Base-by-base conservation (phyloP, 108 stramenopile genomes). In the Discostella stelligeroides region DNA sequence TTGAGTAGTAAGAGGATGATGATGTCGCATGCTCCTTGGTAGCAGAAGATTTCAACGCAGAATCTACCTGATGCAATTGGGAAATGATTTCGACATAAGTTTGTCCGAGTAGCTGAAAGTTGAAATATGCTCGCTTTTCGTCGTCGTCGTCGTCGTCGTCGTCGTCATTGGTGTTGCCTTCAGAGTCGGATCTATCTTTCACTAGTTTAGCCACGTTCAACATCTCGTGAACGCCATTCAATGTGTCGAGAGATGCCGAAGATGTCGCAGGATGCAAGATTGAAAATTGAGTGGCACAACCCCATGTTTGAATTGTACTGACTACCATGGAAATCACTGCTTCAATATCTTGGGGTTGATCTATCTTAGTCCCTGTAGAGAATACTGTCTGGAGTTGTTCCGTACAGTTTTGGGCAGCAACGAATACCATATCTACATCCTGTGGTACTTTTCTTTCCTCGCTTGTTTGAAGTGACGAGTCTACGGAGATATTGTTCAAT, bases 11-110 rank as follows among this genome's bases (percentile, higher is more conserved):
- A 47, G 70, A 27, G 18, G 6, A 61, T 12, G 34, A 9, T 10
- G 39, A 13, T n/a, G 39, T 39, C 2, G 15, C 50, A 14, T 66
- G 25, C 17, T 49, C 40, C 4, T 55, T 37, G 5, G 20, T 2
- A 59, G 46, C 18, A 18, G 41, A 46, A 7, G 51, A 21, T 41
- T 53, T 63, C 14, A 37, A 25, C 18, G 50, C 39, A 25, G 75
- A 38, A 67, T 81, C 70, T 11, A 81, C 12, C 59, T 76, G 74
- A 48, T 54, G 34, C 24, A 76, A 45, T 49, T 75, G 69, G 17
- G 45, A 60, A 21, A 70, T 46, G 46, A 70, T 30, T 42, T 63
- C 54, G 4, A 63, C 28, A 50, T 50, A 70, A 8, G 46, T 63
- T 37, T 76, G 60, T 27, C 69, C 61, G 27, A 75, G 63, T 41